These are phyloP conservation scores for Globisporangium nodosum DNA, from an alignment of 352 stramenopile genomes.

Conservation along the genomic window DNA sequence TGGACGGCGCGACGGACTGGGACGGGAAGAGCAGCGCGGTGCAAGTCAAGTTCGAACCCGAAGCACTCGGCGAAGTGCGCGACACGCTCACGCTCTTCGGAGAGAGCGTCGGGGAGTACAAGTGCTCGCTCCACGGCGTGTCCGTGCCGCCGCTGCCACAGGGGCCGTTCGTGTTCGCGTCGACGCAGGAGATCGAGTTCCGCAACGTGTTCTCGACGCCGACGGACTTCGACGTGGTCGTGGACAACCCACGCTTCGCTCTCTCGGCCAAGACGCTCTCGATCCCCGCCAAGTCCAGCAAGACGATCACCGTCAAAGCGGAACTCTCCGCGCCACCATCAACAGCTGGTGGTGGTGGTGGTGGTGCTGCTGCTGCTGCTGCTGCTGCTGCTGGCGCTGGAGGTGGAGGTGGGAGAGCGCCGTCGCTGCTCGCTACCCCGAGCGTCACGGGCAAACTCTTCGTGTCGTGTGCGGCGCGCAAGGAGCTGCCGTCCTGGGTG, in stretches of 20 bases:
- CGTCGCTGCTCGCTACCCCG: not conserved
- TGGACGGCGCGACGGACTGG: conserved; percentile 63
- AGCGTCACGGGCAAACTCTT: conserved; percentile 69
- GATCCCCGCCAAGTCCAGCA: conserved; percentile 66
- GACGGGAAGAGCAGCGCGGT: conserved; percentile 62
- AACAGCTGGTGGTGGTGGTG: not conserved
- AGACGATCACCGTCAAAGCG: conserved; percentile 52
- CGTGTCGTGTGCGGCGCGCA: conserved; percentile 62
- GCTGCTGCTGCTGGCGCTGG: not conserved
- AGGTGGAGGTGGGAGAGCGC: not conserved
- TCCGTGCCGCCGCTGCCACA: conserved; percentile 74
- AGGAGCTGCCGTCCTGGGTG: conserved; percentile 78
- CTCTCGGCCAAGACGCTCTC: conserved; percentile 47
- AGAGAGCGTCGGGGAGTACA: conserved; percentile 74
- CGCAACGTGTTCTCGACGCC: conserved; percentile 85
- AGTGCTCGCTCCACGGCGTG: conserved; percentile 73
- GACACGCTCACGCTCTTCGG: conserved; percentile 72
- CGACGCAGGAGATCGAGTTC: conserved; percentile 78
- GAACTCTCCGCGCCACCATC: conserved; percentile 20
- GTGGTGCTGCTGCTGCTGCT: not conserved
- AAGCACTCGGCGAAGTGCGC: conserved; percentile 78
- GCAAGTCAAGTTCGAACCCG: conserved; percentile 84
- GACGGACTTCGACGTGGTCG: conserved; percentile 70
- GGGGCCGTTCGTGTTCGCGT: conserved; percentile 72
- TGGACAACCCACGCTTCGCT: conserved; percentile 75